Evolutionary conservation across 176 grass and related monocot species (phyloP).

Genomic region (Musa schizocarpa): DNA sequence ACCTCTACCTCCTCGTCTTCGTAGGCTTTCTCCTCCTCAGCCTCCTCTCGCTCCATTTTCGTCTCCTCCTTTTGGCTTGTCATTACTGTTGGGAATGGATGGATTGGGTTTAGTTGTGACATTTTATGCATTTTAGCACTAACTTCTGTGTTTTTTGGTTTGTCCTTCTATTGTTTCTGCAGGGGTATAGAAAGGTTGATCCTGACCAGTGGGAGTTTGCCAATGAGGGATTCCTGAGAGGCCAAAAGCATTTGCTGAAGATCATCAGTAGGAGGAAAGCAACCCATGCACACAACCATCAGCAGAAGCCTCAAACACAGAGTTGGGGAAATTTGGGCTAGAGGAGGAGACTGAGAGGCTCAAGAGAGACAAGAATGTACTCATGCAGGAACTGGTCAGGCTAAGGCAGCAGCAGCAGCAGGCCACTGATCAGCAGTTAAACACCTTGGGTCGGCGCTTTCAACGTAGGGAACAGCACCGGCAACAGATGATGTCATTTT

Average conservation of each 20-base stretch:
- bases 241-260: conserved; percentile 46
- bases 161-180: conserved; percentile 11
- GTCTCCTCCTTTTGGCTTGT: neutral
- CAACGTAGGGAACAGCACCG: conserved; percentile 61
- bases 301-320: conserved; percentile 28
- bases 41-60: too few relatives aligned
- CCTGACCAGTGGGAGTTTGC: conserved; percentile 86
- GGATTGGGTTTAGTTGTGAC: too few relatives aligned
- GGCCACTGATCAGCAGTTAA: conserved; percentile 44
- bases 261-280: neutral
- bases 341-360: conserved; percentile 63
- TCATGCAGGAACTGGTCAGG: conserved; percentile 64
- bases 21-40: too few relatives aligned
- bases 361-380: conserved; percentile 59
- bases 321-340: conserved; percentile 53
- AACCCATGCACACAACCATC: conserved; percentile 14
- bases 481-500: conserved; percentile 64
- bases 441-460: conserved; percentile 41
- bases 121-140: too few relatives aligned
- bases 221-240: conserved; percentile 61
- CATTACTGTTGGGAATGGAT: neutral
- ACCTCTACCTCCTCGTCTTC: too few relatives aligned
- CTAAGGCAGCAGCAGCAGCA: conserved; percentile 59
- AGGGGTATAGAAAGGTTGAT: conserved; percentile 84
- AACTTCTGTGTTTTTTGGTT: neutral